These are phyloP conservation scores for Salix brachista DNA, from an alignment of 345 rosid genomes.

Conservation along the genomic window DNA sequence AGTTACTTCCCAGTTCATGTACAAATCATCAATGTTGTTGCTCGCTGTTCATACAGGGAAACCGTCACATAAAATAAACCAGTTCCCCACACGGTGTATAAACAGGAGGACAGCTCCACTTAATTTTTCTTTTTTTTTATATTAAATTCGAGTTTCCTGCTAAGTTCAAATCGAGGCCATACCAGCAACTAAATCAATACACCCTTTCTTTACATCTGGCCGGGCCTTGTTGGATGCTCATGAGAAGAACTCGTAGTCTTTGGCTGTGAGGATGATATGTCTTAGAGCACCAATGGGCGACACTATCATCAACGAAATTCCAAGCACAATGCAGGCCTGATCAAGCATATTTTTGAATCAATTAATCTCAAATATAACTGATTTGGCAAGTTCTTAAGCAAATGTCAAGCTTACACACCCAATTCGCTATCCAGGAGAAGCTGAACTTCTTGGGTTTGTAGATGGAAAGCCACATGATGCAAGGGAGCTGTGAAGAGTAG, in stretches of 20 bases:
- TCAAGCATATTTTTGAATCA: neutral
- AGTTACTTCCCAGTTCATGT: too few species aligned
- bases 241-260: constrained; percentile 52
- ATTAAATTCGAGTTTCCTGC: neutral
- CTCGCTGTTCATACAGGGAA: neutral
- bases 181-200: neutral
- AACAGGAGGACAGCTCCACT: too few species aligned
- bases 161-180: neutral
- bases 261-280: constrained; percentile 48
- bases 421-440: constrained; percentile 57
- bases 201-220: neutral
- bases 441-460: constrained; percentile 64
- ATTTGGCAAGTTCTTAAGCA: neutral
- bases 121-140: too few species aligned
- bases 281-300: constrained; percentile 74
- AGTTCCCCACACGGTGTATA: too few species aligned
- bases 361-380: neutral
- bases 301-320: constrained; percentile 43
- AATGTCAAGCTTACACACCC: constrained; percentile 41
- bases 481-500: constrained; percentile 51
- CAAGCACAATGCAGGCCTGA: constrained; percentile 65
- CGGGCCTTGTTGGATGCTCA: constrained; percentile 5
- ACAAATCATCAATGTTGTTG: neutral
- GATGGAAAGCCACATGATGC: constrained; percentile 66
- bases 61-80: neutral